Evolutionary conservation across 805 yeast genomes (phyloP), one percentile per base, ranked within the genome.

Genomic region (Millerozyma acaciae): DNA sequence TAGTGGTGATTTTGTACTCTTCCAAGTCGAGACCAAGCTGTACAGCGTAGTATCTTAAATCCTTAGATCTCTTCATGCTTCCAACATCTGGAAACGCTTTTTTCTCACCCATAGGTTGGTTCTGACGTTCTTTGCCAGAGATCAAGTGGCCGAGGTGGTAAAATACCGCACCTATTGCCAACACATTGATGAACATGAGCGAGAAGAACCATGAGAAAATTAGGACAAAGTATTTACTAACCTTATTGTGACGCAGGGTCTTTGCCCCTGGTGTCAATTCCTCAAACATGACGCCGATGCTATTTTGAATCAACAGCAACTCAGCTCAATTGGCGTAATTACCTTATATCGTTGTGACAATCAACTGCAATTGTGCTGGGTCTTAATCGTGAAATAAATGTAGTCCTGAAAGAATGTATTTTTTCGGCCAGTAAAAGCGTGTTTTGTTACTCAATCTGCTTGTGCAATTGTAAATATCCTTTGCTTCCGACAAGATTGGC

Each of bases 11-110:
- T 20, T 67, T 72, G 50, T 74, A 76, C 35, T 72, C 78, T 28
- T 69, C 71, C 22, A 87, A 62, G 10, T 72, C 78, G 12, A 84
- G 60, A 1, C 78, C 84, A 31, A 80, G 59, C 19, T 79, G 66
- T 24, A 65, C 60, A 10, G 83, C 80, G 51, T 89, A 90, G 51
- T 84, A 86, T 16, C 73, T 54, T 31, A 90, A 59, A 40, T 80
- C 80, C 15, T 44, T 43, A 7, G 59, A 46, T 15, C 55, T 40
- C 36, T 63, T 62, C 56, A 66, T 47, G 5, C 43, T 33, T 22
- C 58, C 48, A 8, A 58, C 35, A 38, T 64, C 48, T 3, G 68
- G 68, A 37, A 52, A 66, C 6, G 69, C 60, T 30, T 50, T 50
- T 19, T 62, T 40, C 16, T 39, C 48, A 10, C 44, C 44, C 5